Percentiles rank a stretch among this genome's conserved stretches.
Evolutionary conservation across 352 stramenopile genomes (phyloP).

Genomic region (Elongisporangium anandrum): DNA sequence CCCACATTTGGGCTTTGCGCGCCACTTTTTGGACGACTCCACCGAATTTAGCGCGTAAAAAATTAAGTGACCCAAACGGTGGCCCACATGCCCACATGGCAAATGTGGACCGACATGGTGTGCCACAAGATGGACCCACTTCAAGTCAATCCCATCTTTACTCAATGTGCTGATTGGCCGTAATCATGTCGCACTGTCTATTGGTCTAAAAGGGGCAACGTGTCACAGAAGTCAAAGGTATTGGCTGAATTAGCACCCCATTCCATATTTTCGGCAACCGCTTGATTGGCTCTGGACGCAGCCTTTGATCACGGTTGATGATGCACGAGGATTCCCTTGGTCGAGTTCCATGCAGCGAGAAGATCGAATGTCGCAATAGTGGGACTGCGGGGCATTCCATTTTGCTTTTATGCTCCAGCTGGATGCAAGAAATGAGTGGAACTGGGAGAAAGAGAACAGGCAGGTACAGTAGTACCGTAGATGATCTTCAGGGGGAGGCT

Average conservation of each 20-base stretch:
- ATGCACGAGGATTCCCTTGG: not conserved
- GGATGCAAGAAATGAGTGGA: not conserved
- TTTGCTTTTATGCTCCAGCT: not conserved
- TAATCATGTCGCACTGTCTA: not conserved
- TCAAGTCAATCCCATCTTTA: not conserved
- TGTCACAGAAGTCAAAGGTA: not conserved
- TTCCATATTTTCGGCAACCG: not conserved
- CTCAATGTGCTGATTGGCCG: not conserved
- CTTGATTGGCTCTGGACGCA: not conserved
- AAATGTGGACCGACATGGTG: not conserved
- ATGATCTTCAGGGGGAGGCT: not conserved
- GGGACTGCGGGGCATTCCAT: not conserved
- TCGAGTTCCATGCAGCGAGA: not conserved
- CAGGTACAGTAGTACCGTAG: not conserved
- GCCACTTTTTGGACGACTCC: not conserved
- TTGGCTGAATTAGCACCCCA: not conserved
- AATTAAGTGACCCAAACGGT: not conserved
- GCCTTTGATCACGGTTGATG: not conserved
- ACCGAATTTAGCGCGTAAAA: not conserved
- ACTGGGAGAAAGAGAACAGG: not conserved
- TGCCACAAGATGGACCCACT: too few species aligned
- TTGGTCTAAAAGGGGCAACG: not conserved
- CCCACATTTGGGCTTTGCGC: not conserved
- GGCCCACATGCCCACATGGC: not conserved
- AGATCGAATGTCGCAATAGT: not conserved